A percentile compares a stretch with the other conserved stretches of the same genome.
Evolutionary conservation across 805 yeast genomes (phyloP).

Genomic region (Kuraishia floccosa): DNA sequence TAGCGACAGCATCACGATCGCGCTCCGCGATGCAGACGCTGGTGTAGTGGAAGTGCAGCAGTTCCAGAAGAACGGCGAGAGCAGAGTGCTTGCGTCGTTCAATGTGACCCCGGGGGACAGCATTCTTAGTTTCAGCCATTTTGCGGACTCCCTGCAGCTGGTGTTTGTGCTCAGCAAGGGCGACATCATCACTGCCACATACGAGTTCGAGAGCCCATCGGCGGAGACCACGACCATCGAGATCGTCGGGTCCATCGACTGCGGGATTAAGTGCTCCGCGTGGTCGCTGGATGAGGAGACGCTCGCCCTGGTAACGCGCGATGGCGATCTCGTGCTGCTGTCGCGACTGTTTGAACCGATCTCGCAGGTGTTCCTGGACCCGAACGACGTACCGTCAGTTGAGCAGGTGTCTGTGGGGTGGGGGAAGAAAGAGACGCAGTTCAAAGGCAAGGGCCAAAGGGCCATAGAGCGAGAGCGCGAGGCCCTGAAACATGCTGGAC

Average conservation of each 20-base stretch:
- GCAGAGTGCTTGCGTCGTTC: slow-evolving; percentile 48
- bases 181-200: slow-evolving; percentile 59
- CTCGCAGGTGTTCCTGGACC: slow-evolving; percentile 45
- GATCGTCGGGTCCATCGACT: slow-evolving; percentile 78
- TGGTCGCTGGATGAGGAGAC: slow-evolving; percentile 96
- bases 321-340: slow-evolving; percentile 49
- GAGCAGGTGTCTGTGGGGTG: slow-evolving; percentile 95
- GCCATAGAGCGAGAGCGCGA: slow-evolving; percentile 55
- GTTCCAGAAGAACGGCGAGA: slow-evolving; percentile 52
- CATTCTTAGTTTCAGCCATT: slow-evolving; percentile 50
- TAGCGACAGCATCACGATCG: slow-evolving; percentile 61
- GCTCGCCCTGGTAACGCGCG: slow-evolving; percentile 54
- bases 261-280: slow-evolving; percentile 55
- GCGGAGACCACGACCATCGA: slow-evolving; percentile 50
- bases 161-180: slow-evolving; percentile 65
- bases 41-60: slow-evolving; percentile 68
- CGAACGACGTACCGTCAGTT: slow-evolving; percentile 53
- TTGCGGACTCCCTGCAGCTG: slow-evolving; percentile 56
- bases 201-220: slow-evolving; percentile 33
- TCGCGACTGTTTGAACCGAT: slow-evolving; percentile 75
- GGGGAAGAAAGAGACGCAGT: slow-evolving; percentile 97
- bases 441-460: slow-evolving; percentile 86
- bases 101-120: slow-evolving; percentile 29
- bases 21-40: slow-evolving; percentile 41
- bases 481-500: slow-evolving; percentile 53